These are phyloP conservation scores for Dryas integrifolia DNA, from an alignment of 331 rosid species.

Conservation along the genomic window DNA sequence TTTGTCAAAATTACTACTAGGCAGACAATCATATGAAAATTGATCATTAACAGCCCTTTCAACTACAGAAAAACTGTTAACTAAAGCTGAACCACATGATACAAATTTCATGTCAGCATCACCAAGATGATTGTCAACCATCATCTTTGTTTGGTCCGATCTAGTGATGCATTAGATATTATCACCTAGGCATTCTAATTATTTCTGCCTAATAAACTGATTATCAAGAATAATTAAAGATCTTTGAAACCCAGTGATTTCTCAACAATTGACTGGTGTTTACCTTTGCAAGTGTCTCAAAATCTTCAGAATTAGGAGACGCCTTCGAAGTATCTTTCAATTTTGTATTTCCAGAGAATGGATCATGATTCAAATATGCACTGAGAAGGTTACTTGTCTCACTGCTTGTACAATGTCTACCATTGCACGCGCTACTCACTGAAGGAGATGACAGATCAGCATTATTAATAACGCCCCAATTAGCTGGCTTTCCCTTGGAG, in stretches of 20 bases:
- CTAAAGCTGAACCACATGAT: not conserved
- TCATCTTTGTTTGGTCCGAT: not conserved
- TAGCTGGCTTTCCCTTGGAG: conserved; percentile 4
- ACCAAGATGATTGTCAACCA: not conserved
- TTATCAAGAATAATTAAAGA: conserved; percentile 1
- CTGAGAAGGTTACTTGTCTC: conserved; percentile 17
- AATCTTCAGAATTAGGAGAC: conserved; percentile 14
- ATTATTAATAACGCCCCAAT: not conserved
- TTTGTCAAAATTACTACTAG: conserved; percentile 7
- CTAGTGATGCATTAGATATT: not conserved
- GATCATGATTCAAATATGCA: conserved; percentile 8
- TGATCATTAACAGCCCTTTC: conserved; percentile 2
- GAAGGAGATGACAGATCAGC: conserved; percentile 18
- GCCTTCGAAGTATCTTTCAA: conserved; percentile 11
- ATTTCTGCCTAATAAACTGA: conserved; percentile 6
- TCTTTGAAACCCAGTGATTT: not conserved
- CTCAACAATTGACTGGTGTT: not conserved
- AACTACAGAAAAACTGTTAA: conserved; percentile 2
- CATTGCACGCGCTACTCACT: conserved; percentile 1
- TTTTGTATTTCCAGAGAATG: conserved; percentile 2
- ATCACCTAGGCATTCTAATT: conserved; percentile 9
- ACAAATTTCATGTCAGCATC: conserved; percentile 6
- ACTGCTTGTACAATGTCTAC: conserved; percentile 12
- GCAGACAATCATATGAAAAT: not conserved
- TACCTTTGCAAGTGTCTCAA: conserved; percentile 17